phyloP scores from a whole-genome alignment of 73 alveolate species.

The Loxodes magnus region DNA sequence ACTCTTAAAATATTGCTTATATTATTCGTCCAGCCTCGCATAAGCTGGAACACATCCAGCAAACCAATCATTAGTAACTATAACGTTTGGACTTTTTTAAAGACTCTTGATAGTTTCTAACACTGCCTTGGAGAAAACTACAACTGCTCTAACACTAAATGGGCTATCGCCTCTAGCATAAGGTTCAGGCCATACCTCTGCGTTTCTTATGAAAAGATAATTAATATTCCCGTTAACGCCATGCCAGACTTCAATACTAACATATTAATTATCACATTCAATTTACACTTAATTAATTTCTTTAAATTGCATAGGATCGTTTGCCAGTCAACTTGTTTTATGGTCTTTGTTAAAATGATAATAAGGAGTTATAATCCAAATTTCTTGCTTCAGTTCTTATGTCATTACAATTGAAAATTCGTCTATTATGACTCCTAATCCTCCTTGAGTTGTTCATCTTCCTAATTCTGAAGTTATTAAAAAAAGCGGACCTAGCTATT shows the following conservation, averaged over 20 bases:
- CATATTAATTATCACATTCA: constrained; percentile 42
- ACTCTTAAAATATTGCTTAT: constrained; percentile 78
- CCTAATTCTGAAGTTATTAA: constrained; percentile 95
- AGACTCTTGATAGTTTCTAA: constrained; percentile 81
- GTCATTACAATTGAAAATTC: constrained; percentile 87
- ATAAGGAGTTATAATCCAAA: constrained; percentile 90
- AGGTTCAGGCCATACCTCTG: constrained; percentile 78
- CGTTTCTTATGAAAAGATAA: constrained; percentile 77
- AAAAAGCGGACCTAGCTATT: constrained; percentile 94
- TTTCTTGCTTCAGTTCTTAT: constrained; percentile 83
- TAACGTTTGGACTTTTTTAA: constrained; percentile 64
- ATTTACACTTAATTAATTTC: constrained; percentile 56
- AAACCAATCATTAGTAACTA: constrained; percentile 96
- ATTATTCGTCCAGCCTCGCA: constrained; percentile 76
- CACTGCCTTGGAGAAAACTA: constrained; percentile 71
- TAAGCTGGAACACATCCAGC: constrained; percentile 92
- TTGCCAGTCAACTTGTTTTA: constrained; percentile 61
- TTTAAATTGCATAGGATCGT: too few species aligned
- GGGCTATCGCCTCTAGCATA: constrained; percentile 71
- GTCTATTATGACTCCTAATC: constrained; percentile 98
- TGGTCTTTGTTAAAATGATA: constrained; percentile 79
- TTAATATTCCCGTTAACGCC: constrained; percentile 84
- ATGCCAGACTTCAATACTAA: constrained; percentile 77
- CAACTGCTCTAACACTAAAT: constrained; percentile 34
- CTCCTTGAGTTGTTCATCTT: constrained; percentile 96